A percentile compares a stretch with the other conserved stretches of the same genome.
Evolutionary conservation across 1,284 basidiomycete species (phyloP).

Genomic region (Porogramme epimiltina): DNA sequence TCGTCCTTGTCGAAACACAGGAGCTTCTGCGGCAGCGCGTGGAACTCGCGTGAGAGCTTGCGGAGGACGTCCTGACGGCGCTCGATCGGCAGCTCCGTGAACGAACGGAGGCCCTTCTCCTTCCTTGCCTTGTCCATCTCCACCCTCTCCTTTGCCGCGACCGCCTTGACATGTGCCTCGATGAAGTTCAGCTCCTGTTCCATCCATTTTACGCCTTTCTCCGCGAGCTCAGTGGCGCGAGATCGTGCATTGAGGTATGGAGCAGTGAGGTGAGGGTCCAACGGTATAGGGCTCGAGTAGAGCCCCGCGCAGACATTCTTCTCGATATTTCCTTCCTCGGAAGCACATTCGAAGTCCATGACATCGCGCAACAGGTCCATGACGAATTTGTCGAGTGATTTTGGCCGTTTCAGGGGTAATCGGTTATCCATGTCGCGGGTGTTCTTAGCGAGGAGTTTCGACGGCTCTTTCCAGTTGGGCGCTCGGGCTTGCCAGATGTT

Average conservation of each 20-base stretch:
- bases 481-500: slow-evolving; percentile 6
- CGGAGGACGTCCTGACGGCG: slow-evolving; percentile 49
- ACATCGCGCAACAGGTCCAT: slow-evolving; percentile 47
- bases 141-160: slow-evolving; percentile 30
- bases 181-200: slow-evolving; percentile 30
- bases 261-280: slow-evolving; percentile 37
- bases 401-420: slow-evolving; percentile 5
- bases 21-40: slow-evolving; percentile 16
- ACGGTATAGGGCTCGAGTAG: neutral
- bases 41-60: slow-evolving; percentile 42
- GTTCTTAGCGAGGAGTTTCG: too few relatives aligned
- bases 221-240: slow-evolving; percentile 17
- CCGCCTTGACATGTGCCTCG: slow-evolving; percentile 28
- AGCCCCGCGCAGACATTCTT: slow-evolving; percentile 13
- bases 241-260: slow-evolving; percentile 40
- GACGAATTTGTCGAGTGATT: slow-evolving; percentile 40
- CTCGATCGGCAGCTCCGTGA: slow-evolving; percentile 46
- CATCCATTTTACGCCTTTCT: slow-evolving; percentile 12
- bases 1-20: slow-evolving; percentile 28
- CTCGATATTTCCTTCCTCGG: slow-evolving; percentile 30
- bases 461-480: slow-evolving; percentile 41
- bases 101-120: slow-evolving; percentile 23
- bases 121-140: neutral
- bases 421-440: too few relatives aligned
- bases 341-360: slow-evolving; percentile 27